These are phyloP conservation scores for Chaetomium tenue DNA, from an alignment of 495 filamentous ascomycete genomes.

Conservation along the genomic window DNA sequence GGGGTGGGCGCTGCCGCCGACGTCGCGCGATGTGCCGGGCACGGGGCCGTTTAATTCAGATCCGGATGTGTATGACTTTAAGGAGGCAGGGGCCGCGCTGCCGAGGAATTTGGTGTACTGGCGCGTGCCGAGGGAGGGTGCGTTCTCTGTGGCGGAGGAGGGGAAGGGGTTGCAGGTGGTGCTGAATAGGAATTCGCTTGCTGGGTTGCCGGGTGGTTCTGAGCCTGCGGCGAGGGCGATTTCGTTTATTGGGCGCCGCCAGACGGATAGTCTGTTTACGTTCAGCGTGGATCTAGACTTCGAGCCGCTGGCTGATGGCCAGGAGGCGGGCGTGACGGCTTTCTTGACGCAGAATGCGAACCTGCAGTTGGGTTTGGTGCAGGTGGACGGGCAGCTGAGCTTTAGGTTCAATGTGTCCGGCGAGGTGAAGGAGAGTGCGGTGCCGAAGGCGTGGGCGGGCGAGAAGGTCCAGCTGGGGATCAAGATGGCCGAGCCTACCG, in stretches of 20 bases:
- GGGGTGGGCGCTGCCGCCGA: constrained; percentile 41
- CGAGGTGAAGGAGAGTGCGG: not conserved
- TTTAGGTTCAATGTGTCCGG: constrained; percentile 31
- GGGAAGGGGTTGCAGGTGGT: constrained; percentile 41
- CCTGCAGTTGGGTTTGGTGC: constrained; percentile 47
- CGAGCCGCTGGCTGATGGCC: constrained; percentile 31
- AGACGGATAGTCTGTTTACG: constrained; percentile 47
- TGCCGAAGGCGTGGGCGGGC: constrained; percentile 20
- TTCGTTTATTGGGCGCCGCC: constrained; percentile 45
- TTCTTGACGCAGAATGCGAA: constrained; percentile 50
- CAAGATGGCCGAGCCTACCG: constrained; percentile 10
- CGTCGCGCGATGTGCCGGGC: constrained; percentile 35
- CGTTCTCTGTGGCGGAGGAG: constrained; percentile 37
- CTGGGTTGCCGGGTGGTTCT: constrained; percentile 30
- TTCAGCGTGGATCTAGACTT: constrained; percentile 45
- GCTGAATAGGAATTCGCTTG: constrained; percentile 41
- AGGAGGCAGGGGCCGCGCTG: constrained; percentile 30
- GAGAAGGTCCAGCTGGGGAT: constrained; percentile 23
- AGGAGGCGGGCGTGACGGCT: constrained; percentile 43
- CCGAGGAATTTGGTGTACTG: constrained; percentile 47
- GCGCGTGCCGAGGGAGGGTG: constrained; percentile 40
- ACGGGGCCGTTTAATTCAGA: constrained; percentile 40
- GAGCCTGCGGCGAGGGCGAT: constrained; percentile 32
- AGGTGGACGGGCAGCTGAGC: constrained; percentile 31
- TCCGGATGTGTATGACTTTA: constrained; percentile 45